Evolutionary conservation across 164 flowering plant species (phyloP).

Genomic region (Piper longum): DNA sequence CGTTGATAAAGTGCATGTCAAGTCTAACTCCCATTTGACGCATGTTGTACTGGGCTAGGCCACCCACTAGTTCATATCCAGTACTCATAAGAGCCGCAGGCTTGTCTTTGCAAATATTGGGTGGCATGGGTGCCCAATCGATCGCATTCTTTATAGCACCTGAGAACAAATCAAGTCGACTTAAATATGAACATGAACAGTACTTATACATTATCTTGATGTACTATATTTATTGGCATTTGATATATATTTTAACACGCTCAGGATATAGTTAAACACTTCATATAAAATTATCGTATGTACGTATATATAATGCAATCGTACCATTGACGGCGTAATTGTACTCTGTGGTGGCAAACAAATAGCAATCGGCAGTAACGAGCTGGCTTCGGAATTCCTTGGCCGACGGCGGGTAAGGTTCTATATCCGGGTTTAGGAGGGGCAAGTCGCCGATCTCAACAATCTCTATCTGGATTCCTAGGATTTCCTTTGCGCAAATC

Average conservation of each 20-base stretch:
- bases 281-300: too few species aligned
- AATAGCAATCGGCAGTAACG: constrained; percentile 25
- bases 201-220: too few species aligned
- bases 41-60: constrained; percentile 57
- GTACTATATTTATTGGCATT: too few species aligned
- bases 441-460: constrained; percentile 30
- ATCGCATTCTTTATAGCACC: constrained; percentile 72
- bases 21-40: constrained; percentile 77
- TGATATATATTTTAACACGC: too few species aligned
- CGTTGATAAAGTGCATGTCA: constrained; percentile 80
- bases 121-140: constrained; percentile 90
- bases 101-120: constrained; percentile 82
- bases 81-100: constrained; percentile 73
- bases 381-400: constrained; percentile 36
- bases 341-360: constrained; percentile 49
- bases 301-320: background rate
- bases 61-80: constrained; percentile 51
- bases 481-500: constrained; percentile 17
- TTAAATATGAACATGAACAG: background rate
- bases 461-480: constrained; percentile 27
- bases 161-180: constrained; percentile 2
- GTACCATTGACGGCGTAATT: constrained; percentile 37
- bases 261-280: too few species aligned
- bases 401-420: constrained; percentile 28
- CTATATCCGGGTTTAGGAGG: constrained; percentile 39